Evolutionary conservation across 495 filamentous ascomycete species (phyloP).

Genomic region (Aspergillus homomorphus): DNA sequence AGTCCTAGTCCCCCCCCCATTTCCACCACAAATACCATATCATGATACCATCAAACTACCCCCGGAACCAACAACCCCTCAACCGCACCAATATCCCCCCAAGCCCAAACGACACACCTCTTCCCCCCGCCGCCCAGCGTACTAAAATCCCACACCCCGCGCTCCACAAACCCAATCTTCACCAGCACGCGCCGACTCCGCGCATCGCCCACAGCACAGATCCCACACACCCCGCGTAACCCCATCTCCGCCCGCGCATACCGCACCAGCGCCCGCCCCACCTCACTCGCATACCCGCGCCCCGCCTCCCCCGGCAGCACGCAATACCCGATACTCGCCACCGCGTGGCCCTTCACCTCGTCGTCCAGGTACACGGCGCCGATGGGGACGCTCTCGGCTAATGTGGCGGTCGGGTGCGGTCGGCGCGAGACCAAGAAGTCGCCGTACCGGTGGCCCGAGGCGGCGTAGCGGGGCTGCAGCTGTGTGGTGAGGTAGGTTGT

Average conservation of each 20-base stretch:
- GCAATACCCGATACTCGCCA: slow-evolving; percentile 36
- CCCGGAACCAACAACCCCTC: no score
- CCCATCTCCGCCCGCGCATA: slow-evolving; percentile 23
- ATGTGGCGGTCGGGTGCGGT: no score
- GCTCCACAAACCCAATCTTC: not conserved
- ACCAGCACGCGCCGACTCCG: not conserved
- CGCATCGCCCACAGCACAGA: not conserved
- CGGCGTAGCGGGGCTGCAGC: no score
- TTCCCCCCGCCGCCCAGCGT: not conserved
- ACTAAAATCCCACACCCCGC: not conserved
- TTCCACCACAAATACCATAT: no score
- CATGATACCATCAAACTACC: no score
- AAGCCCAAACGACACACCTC: not conserved
- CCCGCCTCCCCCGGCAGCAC: slow-evolving; percentile 30
- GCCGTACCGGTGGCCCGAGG: no score
- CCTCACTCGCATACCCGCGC: slow-evolving; percentile 42
- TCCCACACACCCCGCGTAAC: slow-evolving; percentile 9
- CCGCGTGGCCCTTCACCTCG: slow-evolving; percentile 16
- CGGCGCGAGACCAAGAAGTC: no score
- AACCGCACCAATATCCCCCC: not conserved
- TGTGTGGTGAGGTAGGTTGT: no score
- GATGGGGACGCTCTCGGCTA: slow-evolving; percentile 21
- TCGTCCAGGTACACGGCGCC: slow-evolving; percentile 30
- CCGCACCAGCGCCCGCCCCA: slow-evolving; percentile 26
- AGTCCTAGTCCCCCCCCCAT: no score